Evolutionary conservation across 1,284 basidiomycete species (phyloP).

Genomic region (Moniliella sp.): DNA sequence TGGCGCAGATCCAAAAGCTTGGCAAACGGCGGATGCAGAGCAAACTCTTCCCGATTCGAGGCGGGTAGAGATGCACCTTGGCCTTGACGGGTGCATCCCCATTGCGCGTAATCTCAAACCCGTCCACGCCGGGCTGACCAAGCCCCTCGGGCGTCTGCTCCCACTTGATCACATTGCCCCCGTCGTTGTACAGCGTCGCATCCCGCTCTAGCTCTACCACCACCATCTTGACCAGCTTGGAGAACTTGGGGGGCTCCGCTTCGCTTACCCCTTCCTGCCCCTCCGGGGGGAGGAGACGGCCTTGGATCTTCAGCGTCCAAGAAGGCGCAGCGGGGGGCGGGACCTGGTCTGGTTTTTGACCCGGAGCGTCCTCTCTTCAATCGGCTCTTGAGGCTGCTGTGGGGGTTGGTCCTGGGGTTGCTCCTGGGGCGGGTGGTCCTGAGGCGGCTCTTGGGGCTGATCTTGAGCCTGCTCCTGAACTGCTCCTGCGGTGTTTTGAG

Average conservation of each 20-base stretch:
- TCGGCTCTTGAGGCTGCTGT: too few species aligned
- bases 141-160: slow-evolving; percentile 20
- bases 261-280: slow-evolving; percentile 21
- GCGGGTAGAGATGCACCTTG: slow-evolving; percentile 61
- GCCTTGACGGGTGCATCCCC: slow-evolving; percentile 58
- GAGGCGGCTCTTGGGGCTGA: too few species aligned
- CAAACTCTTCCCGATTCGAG: slow-evolving; percentile 68
- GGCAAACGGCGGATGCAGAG: slow-evolving; percentile 55
- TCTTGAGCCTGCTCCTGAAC: slow-evolving; percentile 6
- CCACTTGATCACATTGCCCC: slow-evolving; percentile 30
- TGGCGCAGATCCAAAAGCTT: slow-evolving; percentile 59
- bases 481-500: slow-evolving; percentile 17
- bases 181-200: slow-evolving; percentile 47
- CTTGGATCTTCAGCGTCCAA: slow-evolving; percentile 73
- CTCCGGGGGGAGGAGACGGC: slow-evolving; percentile 47
- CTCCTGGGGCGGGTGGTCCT: too few species aligned
- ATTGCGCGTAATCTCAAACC: slow-evolving; percentile 64
- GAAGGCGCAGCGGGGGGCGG: slow-evolving; percentile 40
- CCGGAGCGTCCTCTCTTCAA: too few species aligned
- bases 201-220: slow-evolving; percentile 72
- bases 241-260: slow-evolving; percentile 41
- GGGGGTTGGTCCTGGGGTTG: too few species aligned
- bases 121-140: slow-evolving; percentile 41
- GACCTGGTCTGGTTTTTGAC: neutral
- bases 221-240: slow-evolving; percentile 60